Evolutionary conservation across 495 filamentous ascomycete species (phyloP), one percentile per base, ranked within the genome.

Genomic region (Paragyromitra xinjiangensis): DNA sequence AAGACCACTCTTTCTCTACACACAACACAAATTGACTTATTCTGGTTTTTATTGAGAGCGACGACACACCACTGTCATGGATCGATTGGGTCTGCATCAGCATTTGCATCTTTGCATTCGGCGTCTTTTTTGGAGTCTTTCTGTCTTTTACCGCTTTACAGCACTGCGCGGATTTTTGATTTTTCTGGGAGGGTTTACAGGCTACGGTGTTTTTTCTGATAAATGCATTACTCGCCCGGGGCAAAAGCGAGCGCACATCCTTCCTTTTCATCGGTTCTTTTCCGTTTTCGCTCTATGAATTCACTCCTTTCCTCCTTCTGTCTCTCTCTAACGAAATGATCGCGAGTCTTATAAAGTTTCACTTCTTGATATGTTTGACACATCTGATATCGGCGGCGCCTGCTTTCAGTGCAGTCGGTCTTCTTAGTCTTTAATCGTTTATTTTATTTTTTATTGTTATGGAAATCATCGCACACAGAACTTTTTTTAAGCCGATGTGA

Each of bases 71-170:
- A 29, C 37, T 37, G 44, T 56, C 24, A 34, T 55, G 50, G 48
- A 48, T 19, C n/a, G 37, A 51, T 67, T 16, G 44, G 65, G 29
- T 69, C 65, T 55, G 29, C 29, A 39, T 40, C 24, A 69, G 48
- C 40, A 63, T 64, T n/a, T 64, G 40, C 29, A 61, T n/a, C 37
- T 64, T 24, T 62, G 58, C 50, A 53, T 53, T 19, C n/a, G 42
- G 62, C 62, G 40, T 64, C 62, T 64, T 64, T 42, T 64, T 64
- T 64, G 62, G 62, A 61, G 62, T 64, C 62, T 64, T 64, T 45
- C 22, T 64, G 40, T 64, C 62, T 19, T 48, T 64, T 64, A 64
- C 62, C 48, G 22, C 58, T 37, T 39, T 39, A 62, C 58, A 62
- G 58, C 62, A 64, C 42, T 29, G 39, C 42, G 22, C 22, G 53